A percentile compares a stretch with the other conserved stretches of the same genome.
phyloP scores from a whole-genome alignment of 192 early-diverging fungal species.

The Cladochytrium replicatum region DNA sequence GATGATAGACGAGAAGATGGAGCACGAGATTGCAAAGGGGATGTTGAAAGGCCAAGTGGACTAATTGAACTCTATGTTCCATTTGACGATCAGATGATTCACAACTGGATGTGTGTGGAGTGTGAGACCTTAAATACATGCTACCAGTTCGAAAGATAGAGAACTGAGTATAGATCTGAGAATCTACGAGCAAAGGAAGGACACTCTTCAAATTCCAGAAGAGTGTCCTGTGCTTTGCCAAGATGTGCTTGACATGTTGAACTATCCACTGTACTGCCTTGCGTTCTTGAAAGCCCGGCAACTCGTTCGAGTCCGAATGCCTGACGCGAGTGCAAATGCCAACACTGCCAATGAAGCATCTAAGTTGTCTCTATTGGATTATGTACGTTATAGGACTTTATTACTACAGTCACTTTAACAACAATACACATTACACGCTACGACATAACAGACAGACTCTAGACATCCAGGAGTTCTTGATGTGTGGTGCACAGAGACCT shows the following conservation, averaged over 20 bases:
- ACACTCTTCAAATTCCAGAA: constrained; percentile 48
- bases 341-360: too few species aligned
- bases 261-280: constrained; percentile 70
- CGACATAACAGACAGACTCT: too few species aligned
- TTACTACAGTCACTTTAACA: too few species aligned
- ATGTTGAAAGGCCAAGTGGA: constrained; percentile 70
- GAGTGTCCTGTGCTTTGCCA: constrained; percentile 55
- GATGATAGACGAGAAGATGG: constrained; percentile 94
- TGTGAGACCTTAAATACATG: constrained; percentile 88
- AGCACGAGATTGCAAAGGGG: constrained; percentile 76
- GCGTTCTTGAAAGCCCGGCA: constrained; percentile 82
- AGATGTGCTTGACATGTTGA: constrained; percentile 66
- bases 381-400: too few species aligned
- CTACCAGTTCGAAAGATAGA: constrained; percentile 90
- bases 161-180: constrained; percentile 46
- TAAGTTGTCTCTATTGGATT: too few species aligned
- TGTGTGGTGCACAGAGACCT: too few species aligned
- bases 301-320: constrained; percentile 43
- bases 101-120: constrained; percentile 90
- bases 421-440: too few species aligned
- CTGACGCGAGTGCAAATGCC: too few species aligned
- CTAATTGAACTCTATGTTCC: constrained; percentile 88
- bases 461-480: too few species aligned
- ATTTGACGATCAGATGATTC: constrained; percentile 92
- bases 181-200: constrained; percentile 40